Evolutionary conservation across 768 basidiomycete species (phyloP).

Genomic region (Paxillus ammoniavirescens): DNA sequence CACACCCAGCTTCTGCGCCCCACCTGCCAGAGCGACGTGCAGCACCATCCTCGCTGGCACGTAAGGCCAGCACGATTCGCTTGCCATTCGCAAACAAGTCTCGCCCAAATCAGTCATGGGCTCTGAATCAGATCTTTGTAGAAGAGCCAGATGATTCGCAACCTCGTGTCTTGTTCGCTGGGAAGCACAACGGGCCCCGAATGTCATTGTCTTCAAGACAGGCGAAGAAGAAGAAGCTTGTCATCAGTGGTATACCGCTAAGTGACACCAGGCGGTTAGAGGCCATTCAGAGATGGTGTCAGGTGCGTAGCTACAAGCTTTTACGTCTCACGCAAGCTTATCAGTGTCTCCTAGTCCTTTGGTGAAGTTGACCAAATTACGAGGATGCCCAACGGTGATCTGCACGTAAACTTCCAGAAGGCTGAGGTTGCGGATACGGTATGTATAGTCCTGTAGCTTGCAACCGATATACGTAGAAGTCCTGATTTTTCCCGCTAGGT

Average conservation of each 20-base stretch:
- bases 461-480: not conserved
- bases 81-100: conserved; percentile 29
- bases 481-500: conserved; percentile 44
- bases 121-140: conserved; percentile 20
- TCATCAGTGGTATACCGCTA: conserved; percentile 65
- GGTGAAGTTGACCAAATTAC: conserved; percentile 73
- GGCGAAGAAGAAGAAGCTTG: conserved; percentile 59
- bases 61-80: conserved; percentile 30
- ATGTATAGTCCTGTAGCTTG: conserved; percentile 23
- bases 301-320: conserved; percentile 42
- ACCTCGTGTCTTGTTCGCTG: conserved; percentile 29
- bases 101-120: conserved; percentile 11
- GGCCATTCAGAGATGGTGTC: conserved; percentile 72
- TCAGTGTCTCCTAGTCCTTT: conserved; percentile 50
- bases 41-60: conserved; percentile 27
- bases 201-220: conserved; percentile 36
- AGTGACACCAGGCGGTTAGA: conserved; percentile 65
- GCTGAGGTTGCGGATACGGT: conserved; percentile 82
- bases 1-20: conserved; percentile 37
- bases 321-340: conserved; percentile 4
- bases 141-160: conserved; percentile 29
- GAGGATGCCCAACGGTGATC: conserved; percentile 72
- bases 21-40: conserved; percentile 39
- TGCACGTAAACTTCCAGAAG: conserved; percentile 73
- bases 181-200: conserved; percentile 21